These are phyloP conservation scores for Sclerotinia nivalis DNA, from an alignment of 2,329 filamentous ascomycete genomes.

Conservation along the genomic window DNA sequence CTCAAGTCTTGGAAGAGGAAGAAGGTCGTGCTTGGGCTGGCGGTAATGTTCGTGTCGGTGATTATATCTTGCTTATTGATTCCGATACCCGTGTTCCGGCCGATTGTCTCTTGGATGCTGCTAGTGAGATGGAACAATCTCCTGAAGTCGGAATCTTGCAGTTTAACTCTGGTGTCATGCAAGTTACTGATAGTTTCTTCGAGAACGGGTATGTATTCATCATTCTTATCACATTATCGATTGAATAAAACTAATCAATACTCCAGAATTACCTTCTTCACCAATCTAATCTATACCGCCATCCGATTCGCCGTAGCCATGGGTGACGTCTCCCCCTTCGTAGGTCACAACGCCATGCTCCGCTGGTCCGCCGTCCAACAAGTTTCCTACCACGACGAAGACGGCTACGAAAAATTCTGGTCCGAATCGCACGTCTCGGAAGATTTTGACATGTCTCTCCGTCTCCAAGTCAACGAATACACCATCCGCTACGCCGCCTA, in stretches of 20 bases:
- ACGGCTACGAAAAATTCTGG: slow-evolving; percentile 79
- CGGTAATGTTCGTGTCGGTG: slow-evolving; percentile 81
- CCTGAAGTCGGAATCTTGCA: slow-evolving; percentile 79
- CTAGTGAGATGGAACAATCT: slow-evolving; percentile 79
- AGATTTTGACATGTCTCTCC: slow-evolving; percentile 80
- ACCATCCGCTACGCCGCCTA: slow-evolving; percentile 72
- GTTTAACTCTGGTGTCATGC: slow-evolving; percentile 76
- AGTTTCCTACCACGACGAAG: slow-evolving; percentile 67
- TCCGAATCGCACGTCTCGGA: slow-evolving; percentile 78
- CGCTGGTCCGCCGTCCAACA: slow-evolving; percentile 76
- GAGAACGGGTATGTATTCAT: slow-evolving; percentile 52
- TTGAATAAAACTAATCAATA: background rate
- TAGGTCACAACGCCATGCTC: slow-evolving; percentile 77
- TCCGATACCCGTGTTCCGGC: slow-evolving; percentile 76
- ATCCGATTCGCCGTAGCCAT: slow-evolving; percentile 77
- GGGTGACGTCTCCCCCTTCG: slow-evolving; percentile 75
- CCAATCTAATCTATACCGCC: slow-evolving; percentile 73
- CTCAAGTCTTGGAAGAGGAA: slow-evolving; percentile 62
- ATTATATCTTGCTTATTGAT: slow-evolving; percentile 79
- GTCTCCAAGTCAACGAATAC: slow-evolving; percentile 71
- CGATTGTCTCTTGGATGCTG: slow-evolving; percentile 76
- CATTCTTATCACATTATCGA: fast-evolving
- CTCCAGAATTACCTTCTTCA: slow-evolving; percentile 64
- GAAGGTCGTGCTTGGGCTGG: slow-evolving; percentile 76
- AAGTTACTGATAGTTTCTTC: slow-evolving; percentile 72